A percentile compares a stretch with the other conserved stretches of the same genome.
Conservation (phyloP, 768 basidiomycete species). For the Boletus reticulatus region DNA sequence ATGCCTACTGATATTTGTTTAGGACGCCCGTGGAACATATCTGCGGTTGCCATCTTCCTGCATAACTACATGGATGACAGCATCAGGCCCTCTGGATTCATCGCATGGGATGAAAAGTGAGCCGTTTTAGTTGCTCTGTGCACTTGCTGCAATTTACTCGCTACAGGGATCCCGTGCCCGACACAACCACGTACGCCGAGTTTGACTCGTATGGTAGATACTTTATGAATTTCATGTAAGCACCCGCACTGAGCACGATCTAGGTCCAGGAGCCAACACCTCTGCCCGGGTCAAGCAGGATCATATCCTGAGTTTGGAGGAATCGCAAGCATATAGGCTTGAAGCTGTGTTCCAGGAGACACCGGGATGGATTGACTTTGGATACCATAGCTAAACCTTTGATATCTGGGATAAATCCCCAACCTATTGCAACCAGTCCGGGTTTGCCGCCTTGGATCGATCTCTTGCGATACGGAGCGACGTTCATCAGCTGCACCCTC, state of each 20-base stretch:
- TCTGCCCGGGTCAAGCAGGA: conserved; percentile 43
- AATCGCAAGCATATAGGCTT: conserved; percentile 37
- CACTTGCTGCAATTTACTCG: conserved; percentile 8
- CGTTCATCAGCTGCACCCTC: no score
- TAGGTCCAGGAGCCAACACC: conserved; percentile 55
- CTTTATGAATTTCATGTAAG: neutral
- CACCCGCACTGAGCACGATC: neutral
- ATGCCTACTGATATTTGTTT: neutral
- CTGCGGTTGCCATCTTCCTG: conserved; percentile 53
- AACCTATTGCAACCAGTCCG: no score
- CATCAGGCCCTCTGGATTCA: conserved; percentile 51
- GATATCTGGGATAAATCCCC: no score
- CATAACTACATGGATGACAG: conserved; percentile 58
- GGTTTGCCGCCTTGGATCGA: no score
- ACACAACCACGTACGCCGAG: conserved; percentile 60
- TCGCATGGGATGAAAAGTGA: conserved; percentile 36
- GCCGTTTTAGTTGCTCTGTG: neutral
- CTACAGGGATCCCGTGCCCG: conserved; percentile 47
- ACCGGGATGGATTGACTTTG: conserved; percentile 57
- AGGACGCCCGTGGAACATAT: conserved; percentile 61
- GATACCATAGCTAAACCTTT: conserved; percentile 29
- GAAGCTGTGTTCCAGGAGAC: conserved; percentile 47
- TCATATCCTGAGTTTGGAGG: conserved; percentile 39
- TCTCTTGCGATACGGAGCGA: no score
- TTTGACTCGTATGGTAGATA: conserved; percentile 48